phyloP scores from a whole-genome alignment of 768 basidiomycete species.

The Hebeloma cylindrosporum region DNA sequence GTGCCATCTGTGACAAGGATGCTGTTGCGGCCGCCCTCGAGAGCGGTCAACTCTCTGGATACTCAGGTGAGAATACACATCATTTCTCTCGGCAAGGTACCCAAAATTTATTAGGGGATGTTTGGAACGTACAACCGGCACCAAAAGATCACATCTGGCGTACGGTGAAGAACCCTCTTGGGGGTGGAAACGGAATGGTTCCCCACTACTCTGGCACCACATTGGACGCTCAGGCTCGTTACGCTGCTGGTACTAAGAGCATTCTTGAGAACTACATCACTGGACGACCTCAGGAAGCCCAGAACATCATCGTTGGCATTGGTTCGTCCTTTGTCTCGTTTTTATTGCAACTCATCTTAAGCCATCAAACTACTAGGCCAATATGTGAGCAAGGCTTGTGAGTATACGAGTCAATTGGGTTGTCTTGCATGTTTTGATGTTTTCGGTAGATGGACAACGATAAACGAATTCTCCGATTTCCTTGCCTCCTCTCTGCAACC shows the following conservation, averaged over 20 bases:
- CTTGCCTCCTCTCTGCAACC: not conserved
- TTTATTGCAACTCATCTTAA: constrained; percentile 2
- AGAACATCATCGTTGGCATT: constrained; percentile 78
- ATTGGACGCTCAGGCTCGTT: constrained; percentile 85
- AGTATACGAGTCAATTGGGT: constrained; percentile 18
- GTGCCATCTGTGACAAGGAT: constrained; percentile 86
- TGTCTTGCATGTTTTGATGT: constrained; percentile 2
- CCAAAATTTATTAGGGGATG: constrained; percentile 46
- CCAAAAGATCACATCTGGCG: constrained; percentile 87
- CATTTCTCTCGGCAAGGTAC: too few species aligned
- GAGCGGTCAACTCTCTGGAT: constrained; percentile 72
- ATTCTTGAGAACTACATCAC: constrained; percentile 73
- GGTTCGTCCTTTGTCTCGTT: constrained; percentile 46
- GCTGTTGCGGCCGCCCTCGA: constrained; percentile 75
- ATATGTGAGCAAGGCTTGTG: constrained; percentile 48
- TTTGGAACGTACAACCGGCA: constrained; percentile 88
- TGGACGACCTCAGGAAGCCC: constrained; percentile 66
- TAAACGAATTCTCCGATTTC: constrained; percentile 24
- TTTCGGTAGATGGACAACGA: constrained; percentile 49
- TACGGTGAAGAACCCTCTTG: constrained; percentile 74
- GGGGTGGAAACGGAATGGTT: constrained; percentile 88
- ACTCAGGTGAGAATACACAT: constrained; percentile 35
- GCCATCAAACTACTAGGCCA: constrained; percentile 27
- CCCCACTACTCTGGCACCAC: constrained; percentile 89
- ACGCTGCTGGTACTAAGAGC: constrained; percentile 68